Evolutionary conservation across 2,329 filamentous ascomycete species (phyloP).

Genomic region (Trichoderma endophyticum): DNA sequence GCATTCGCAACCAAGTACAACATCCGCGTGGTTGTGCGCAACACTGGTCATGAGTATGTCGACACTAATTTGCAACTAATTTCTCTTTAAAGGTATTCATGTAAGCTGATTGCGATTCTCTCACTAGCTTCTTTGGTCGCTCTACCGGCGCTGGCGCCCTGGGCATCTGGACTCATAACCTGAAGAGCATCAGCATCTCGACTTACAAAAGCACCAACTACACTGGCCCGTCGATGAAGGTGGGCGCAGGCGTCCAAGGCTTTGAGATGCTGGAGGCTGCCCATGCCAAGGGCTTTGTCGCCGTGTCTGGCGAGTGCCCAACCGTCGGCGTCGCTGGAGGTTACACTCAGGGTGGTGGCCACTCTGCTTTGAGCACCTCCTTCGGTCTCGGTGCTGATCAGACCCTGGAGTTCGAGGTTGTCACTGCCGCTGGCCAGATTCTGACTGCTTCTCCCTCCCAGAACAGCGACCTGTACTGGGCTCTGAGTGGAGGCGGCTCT

Average conservation of each 20-base stretch:
- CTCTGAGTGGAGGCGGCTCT: constrained; percentile 54
- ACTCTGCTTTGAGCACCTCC: constrained; percentile 47
- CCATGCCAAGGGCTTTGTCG: constrained; percentile 42
- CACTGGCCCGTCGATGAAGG: constrained; percentile 47
- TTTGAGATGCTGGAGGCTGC: constrained; percentile 47
- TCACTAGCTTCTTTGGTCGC: constrained; percentile 40
- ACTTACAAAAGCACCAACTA: constrained; percentile 43
- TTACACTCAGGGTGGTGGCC: constrained; percentile 59
- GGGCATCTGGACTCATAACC: constrained; percentile 41
- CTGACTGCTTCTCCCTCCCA: constrained; percentile 41
- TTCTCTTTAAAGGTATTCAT: neutral
- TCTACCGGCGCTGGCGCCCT: constrained; percentile 51
- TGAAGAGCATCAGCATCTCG: constrained; percentile 41
- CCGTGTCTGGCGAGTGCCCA: constrained; percentile 55
- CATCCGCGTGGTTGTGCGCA: constrained; percentile 48
- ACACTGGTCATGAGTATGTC: constrained; percentile 52
- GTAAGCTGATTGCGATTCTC: neutral
- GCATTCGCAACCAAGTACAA: constrained; percentile 35
- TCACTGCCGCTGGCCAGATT: constrained; percentile 48
- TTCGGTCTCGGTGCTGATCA: constrained; percentile 60
- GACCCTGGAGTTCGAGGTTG: constrained; percentile 51
- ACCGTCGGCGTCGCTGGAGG: constrained; percentile 60
- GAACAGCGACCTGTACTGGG: constrained; percentile 58
- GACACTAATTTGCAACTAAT: neutral
- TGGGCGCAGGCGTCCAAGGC: constrained; percentile 54